phyloP scores from a whole-genome alignment of 306 rosid genomes.

The Malus orientalis region DNA sequence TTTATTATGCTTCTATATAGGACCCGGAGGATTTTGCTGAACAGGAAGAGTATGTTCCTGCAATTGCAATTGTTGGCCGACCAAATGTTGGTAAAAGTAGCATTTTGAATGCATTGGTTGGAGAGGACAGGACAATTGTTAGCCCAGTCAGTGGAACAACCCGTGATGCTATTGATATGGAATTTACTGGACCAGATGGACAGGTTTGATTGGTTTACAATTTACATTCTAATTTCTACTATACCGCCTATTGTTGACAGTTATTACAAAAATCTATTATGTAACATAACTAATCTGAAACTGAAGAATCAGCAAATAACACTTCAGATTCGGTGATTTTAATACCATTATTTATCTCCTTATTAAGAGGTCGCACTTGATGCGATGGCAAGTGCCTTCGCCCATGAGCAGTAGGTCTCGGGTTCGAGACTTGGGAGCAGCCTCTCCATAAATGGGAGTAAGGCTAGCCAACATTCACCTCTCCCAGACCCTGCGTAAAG shows the following conservation, averaged over 20 bases:
- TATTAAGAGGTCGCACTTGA: too few relatives aligned
- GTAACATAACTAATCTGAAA: neutral
- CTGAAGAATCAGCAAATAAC: neutral
- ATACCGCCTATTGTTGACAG: neutral
- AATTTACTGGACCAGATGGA: constrained; percentile 78
- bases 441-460: too few relatives aligned
- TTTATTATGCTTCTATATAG: constrained; percentile 30
- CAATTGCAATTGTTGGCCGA: constrained; percentile 94
- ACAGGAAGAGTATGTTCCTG: constrained; percentile 77
- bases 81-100: constrained; percentile 99
- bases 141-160: constrained; percentile 99
- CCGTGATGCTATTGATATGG: constrained; percentile 99
- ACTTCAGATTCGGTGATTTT: neutral
- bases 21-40: constrained; percentile 32
- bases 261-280: neutral
- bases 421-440: too few relatives aligned
- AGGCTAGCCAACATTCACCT: too few relatives aligned
- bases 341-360: neutral
- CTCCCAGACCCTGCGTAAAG: too few relatives aligned
- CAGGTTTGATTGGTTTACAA: constrained; percentile 54
- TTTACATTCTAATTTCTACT: neutral
- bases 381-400: too few relatives aligned
- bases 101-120: constrained; percentile 91
- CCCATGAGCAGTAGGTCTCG: too few relatives aligned
- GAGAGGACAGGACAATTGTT: constrained; percentile 94